These are phyloP conservation scores for Aspergillus sclerotialis DNA, from an alignment of 2,329 filamentous ascomycete species.

Conservation along the genomic window DNA sequence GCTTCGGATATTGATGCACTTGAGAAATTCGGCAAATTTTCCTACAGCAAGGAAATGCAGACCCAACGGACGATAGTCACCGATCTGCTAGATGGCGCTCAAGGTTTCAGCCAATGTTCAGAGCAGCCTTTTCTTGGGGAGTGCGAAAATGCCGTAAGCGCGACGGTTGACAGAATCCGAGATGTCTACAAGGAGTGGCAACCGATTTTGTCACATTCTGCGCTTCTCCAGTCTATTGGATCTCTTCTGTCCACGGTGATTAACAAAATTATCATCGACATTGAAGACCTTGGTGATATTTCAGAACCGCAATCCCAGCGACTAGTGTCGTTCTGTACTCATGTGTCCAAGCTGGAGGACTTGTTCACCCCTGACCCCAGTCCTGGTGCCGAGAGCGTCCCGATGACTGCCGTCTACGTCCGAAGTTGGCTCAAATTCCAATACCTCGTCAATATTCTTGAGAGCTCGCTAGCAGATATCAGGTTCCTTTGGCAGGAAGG, in stretches of 20 bases:
- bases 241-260: constrained; percentile 52
- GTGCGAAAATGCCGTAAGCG: constrained; percentile 54
- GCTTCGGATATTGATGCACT: constrained; percentile 49
- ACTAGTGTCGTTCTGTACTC: constrained; percentile 51
- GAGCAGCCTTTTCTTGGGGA: constrained; percentile 52
- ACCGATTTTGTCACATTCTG: constrained; percentile 52
- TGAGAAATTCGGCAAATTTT: constrained; percentile 53
- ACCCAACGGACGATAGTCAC: constrained; percentile 55
- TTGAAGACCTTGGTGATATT: constrained; percentile 58
- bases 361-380: constrained; percentile 45
- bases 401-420: constrained; percentile 56
- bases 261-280: constrained; percentile 54
- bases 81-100: constrained; percentile 56
- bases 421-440: constrained; percentile 60
- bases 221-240: constrained; percentile 55
- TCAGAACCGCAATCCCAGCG: constrained; percentile 56
- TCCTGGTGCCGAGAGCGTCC: constrained; percentile 29
- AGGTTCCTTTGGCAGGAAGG: constrained; percentile 59
- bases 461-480: constrained; percentile 58
- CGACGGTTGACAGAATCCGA: constrained; percentile 51
- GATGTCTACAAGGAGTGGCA: constrained; percentile 53
- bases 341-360: constrained; percentile 49
- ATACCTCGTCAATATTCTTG: constrained; percentile 57
- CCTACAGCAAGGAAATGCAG: constrained; percentile 60
- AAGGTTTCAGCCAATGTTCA: constrained; percentile 56